Base-by-base conservation (phyloP, 768 basidiomycete genomes). In the Hemileccinum impolitum region DNA sequence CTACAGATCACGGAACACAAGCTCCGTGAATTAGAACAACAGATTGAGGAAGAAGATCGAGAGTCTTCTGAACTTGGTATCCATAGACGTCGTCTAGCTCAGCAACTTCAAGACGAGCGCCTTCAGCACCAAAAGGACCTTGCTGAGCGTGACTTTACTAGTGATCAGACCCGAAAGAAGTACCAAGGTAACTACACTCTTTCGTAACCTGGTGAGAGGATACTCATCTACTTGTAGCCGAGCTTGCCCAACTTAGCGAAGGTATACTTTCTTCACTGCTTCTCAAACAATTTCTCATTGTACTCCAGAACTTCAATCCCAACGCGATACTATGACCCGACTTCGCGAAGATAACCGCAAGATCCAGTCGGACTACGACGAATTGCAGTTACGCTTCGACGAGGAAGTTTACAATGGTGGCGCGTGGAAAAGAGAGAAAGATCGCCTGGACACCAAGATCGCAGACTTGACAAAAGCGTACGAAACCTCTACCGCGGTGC, bases 391-490 rank as follows among this genome's bases (percentile, higher is more conserved):
- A 30, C 78, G 80, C 34, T 84, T 81, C 55, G 86, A 90, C 51
- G 85, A 89, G 52, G 89, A 90, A 59, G 75, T 86, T 8, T 87
- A 85, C 65, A 85, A 79, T 48, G 84, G 85, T 40, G 78, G 82
- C 13, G 80, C 85, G 4, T 92, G 90, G 91, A 86, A 85, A 71
- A 87, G 88, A 61, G 90, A 94, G 71, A 90, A 84, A 65, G 90
- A 92, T 50, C 84, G 88, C 11, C 72, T 92, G 70, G 89, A 93
- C 52, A 85, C 80, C 45, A 91, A 89, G 76, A 89, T 93, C 45
- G 65, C 64, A 5, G 87, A 92, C 63, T 61, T 90, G 50, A 83
- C 79, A 19, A 83, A 81, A 47, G 89, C 85, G 1, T 90, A 84
- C 62, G 87, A 90, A 56, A 74, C 83, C 1, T 84, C 88, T 2